Evolutionary conservation across 306 rosid genomes (phyloP).

Genomic region (Cicer judaicum): DNA sequence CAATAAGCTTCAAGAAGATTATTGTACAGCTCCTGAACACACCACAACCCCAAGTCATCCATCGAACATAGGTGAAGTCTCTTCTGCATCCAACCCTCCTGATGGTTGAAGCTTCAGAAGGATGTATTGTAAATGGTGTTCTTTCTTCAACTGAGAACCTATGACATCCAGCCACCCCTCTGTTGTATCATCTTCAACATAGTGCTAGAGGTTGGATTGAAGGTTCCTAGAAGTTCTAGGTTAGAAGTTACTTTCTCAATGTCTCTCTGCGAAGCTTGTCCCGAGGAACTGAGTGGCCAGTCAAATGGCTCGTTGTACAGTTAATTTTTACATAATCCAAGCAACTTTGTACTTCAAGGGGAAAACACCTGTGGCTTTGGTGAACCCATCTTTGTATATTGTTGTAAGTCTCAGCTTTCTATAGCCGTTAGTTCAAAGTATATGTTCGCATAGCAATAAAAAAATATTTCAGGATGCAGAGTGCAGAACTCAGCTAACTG

Average conservation of each 20-base stretch:
- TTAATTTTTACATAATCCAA: constrained; percentile 44
- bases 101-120: constrained; percentile 51
- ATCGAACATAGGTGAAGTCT: constrained; percentile 51
- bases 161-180: constrained; percentile 52
- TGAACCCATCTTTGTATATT: constrained; percentile 55
- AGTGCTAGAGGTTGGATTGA: constrained; percentile 55
- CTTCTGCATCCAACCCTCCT: constrained; percentile 59
- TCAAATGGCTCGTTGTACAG: constrained; percentile 69
- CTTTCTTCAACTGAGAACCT: constrained; percentile 48
- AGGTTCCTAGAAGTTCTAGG: constrained; percentile 51
- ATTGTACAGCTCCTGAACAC: constrained; percentile 48
- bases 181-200: constrained; percentile 40
- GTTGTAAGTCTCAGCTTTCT: constrained; percentile 39
- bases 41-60: constrained; percentile 54
- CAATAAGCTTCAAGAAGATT: constrained; percentile 63
- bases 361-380: constrained; percentile 39
- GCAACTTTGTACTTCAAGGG: constrained; percentile 41
- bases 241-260: constrained; percentile 44
- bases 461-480: constrained; percentile 11
- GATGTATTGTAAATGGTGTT: constrained; percentile 21
- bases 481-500: neutral
- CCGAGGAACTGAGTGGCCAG: constrained; percentile 41
- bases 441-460: constrained; percentile 46
- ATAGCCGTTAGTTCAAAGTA: constrained; percentile 39
- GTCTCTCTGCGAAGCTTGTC: constrained; percentile 42